Evolutionary conservation across 2,329 filamentous ascomycete genomes (phyloP).

Genomic region (Ploettnerulaceae sp.): DNA sequence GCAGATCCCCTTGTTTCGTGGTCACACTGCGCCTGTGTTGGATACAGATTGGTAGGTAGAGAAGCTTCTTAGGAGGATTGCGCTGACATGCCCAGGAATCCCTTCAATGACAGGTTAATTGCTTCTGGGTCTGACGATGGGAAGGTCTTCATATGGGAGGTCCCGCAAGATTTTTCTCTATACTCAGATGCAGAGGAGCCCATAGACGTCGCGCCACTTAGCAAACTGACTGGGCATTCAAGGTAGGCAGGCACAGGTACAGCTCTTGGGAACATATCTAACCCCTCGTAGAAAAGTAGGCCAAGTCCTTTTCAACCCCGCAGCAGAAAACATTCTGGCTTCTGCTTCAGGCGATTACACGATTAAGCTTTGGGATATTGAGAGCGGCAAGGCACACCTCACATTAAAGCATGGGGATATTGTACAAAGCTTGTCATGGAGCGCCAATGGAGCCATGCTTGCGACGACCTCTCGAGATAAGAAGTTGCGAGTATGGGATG

Average conservation of each 20-base stretch:
- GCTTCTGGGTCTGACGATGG: slow-evolving; percentile 94
- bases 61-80: slow-evolving; percentile 1
- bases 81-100: slow-evolving; percentile 60
- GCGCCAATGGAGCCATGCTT: slow-evolving; percentile 77
- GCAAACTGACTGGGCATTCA: slow-evolving; percentile 80
- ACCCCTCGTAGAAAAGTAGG: slow-evolving; percentile 74
- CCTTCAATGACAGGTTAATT: slow-evolving; percentile 90
- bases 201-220: slow-evolving; percentile 72
- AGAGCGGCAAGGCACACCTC: slow-evolving; percentile 67
- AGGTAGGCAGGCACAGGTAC: slow-evolving; percentile 49
- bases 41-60: slow-evolving; percentile 88
- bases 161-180: slow-evolving; percentile 81
- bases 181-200: slow-evolving; percentile 82
- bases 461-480: slow-evolving; percentile 96
- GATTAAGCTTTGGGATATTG: slow-evolving; percentile 93
- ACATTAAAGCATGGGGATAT: slow-evolving; percentile 85
- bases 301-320: slow-evolving; percentile 95
- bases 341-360: slow-evolving; percentile 93
- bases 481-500: slow-evolving; percentile 97
- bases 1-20: slow-evolving; percentile 88
- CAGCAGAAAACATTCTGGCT: slow-evolving; percentile 90
- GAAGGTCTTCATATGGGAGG: slow-evolving; percentile 95
- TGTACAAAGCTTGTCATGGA: slow-evolving; percentile 94
- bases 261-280: slow-evolving; percentile 18
- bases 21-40: slow-evolving; percentile 90